A percentile compares a stretch with the other conserved stretches of the same genome.
Evolutionary conservation across 108 stramenopile genomes (phyloP).

Genomic region (Discostella pseudostelligera): DNA sequence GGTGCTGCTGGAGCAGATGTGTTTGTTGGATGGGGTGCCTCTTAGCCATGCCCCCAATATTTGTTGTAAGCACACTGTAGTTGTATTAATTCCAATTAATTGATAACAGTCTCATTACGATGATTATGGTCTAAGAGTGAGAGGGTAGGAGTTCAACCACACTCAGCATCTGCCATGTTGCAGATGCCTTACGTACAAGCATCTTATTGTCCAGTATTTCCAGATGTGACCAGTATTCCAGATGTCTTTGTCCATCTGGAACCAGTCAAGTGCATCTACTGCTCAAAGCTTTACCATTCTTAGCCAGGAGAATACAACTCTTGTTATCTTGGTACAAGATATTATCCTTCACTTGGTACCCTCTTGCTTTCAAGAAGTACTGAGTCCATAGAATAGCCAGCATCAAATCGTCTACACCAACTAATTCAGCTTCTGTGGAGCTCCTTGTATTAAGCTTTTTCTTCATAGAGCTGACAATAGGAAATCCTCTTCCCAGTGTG

Average conservation of each 20-base stretch:
- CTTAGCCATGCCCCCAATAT: too few species aligned
- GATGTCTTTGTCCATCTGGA: not conserved
- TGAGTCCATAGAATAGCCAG: conserved; percentile 45
- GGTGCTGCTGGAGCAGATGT: too few species aligned
- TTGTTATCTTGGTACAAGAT: conserved; percentile 54
- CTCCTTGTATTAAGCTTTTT: conserved; percentile 51
- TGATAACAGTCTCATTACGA: too few species aligned
- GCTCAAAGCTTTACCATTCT: conserved; percentile 43
- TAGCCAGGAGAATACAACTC: conserved; percentile 53
- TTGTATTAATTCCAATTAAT: too few species aligned
- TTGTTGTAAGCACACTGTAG: too few species aligned
- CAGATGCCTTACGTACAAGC: too few species aligned
- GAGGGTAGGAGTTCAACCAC: too few species aligned
- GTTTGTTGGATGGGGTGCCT: too few species aligned
- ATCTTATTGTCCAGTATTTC: too few species aligned
- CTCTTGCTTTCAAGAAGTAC: conserved; percentile 51
- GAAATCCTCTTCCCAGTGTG: conserved; percentile 45
- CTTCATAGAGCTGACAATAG: conserved; percentile 9
- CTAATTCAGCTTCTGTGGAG: conserved; percentile 53
- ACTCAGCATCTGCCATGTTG: too few species aligned
- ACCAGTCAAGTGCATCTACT: conserved; percentile 39
- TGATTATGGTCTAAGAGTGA: too few species aligned
- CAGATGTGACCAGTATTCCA: too few species aligned
- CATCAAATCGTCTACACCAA: conserved; percentile 46
- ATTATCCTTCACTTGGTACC: conserved; percentile 26